Evolutionary conservation across 768 basidiomycete genomes (phyloP).

Genomic region (Myochromella boudieri): DNA sequence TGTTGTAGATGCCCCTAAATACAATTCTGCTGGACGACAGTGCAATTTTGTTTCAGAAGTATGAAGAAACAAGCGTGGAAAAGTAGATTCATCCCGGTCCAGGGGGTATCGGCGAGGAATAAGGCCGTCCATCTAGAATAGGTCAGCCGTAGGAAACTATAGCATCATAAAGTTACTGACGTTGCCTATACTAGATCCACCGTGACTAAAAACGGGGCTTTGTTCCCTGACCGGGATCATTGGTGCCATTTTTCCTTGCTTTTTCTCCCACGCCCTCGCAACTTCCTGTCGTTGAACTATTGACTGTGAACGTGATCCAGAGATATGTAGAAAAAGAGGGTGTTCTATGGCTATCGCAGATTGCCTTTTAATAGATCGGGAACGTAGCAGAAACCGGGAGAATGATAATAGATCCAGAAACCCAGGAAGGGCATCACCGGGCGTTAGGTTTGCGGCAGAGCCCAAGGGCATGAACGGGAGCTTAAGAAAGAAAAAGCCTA

Average conservation of each 20-base stretch:
- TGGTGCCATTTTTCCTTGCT: constrained; percentile 4
- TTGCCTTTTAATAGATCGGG: constrained; percentile 35
- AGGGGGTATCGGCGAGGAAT: constrained; percentile 37
- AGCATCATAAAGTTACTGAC: constrained; percentile 22
- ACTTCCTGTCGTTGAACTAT: constrained; percentile 24
- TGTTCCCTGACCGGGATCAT: constrained; percentile 15
- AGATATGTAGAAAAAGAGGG: constrained; percentile 48
- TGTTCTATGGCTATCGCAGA: constrained; percentile 32
- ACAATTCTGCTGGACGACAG: constrained; percentile 46
- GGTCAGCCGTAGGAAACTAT: neutral
- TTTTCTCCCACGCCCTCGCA: constrained; percentile 21
- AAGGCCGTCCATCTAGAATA: constrained; percentile 31
- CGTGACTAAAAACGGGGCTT: constrained; percentile 15
- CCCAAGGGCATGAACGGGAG: constrained; percentile 50
- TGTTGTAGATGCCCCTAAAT: constrained; percentile 40
- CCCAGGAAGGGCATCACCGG: constrained; percentile 37
- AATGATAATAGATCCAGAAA: constrained; percentile 41
- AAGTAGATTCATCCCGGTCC: constrained; percentile 5
- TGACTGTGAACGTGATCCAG: constrained; percentile 20
- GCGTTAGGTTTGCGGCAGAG: constrained; percentile 23
- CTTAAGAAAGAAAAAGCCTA: constrained; percentile 41
- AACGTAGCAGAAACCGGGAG: constrained; percentile 47
- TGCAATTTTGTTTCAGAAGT: constrained; percentile 28
- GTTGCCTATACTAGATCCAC: constrained; percentile 31
- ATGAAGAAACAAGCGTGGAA: constrained; percentile 18